These are phyloP conservation scores for Floccularia luteovirens DNA, from an alignment of 768 basidiomycete genomes.

Conservation along the genomic window DNA sequence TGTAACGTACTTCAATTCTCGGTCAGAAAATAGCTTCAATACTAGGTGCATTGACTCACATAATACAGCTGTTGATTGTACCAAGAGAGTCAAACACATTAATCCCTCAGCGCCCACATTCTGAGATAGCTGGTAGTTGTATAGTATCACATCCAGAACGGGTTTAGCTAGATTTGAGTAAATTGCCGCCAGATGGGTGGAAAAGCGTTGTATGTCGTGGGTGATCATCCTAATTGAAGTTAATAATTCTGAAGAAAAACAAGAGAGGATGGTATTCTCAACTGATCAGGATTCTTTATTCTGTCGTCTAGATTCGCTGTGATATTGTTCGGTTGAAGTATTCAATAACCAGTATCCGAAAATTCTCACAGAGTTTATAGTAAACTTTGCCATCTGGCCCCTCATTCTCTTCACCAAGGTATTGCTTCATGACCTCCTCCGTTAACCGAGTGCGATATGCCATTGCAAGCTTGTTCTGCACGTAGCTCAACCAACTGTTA, in stretches of 20 bases:
- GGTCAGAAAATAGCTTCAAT: slow-evolving; percentile 1
- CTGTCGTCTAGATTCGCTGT: slow-evolving; percentile 90
- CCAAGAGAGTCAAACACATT: slow-evolving; percentile 71
- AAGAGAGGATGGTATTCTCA: slow-evolving; percentile 3
- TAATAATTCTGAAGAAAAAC: slow-evolving; percentile 5
- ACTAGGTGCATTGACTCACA: slow-evolving; percentile 39
- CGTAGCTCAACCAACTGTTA: slow-evolving; percentile 86
- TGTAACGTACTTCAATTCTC: slow-evolving; percentile 57
- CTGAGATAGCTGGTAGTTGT: slow-evolving; percentile 91
- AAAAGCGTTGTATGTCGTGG: slow-evolving; percentile 92
- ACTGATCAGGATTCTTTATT: slow-evolving; percentile 95
- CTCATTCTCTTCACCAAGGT: slow-evolving; percentile 69
- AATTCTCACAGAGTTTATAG: slow-evolving; percentile 76
- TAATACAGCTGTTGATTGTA: slow-evolving; percentile 77
- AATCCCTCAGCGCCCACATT: slow-evolving; percentile 95
- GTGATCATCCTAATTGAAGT: slow-evolving; percentile 72
- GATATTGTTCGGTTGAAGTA: slow-evolving; percentile 1
- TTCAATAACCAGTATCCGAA: neutral
- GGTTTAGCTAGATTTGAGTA: slow-evolving; percentile 95
- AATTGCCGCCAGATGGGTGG: slow-evolving; percentile 83
- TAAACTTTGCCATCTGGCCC: slow-evolving; percentile 75
- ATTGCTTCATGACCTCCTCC: slow-evolving; percentile 71
- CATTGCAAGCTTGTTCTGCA: slow-evolving; percentile 89
- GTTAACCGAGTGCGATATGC: slow-evolving; percentile 87
- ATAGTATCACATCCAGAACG: slow-evolving; percentile 83